Evolutionary conservation across 495 filamentous ascomycete species (phyloP).

Genomic region (Annulohypoxylon stygium): DNA sequence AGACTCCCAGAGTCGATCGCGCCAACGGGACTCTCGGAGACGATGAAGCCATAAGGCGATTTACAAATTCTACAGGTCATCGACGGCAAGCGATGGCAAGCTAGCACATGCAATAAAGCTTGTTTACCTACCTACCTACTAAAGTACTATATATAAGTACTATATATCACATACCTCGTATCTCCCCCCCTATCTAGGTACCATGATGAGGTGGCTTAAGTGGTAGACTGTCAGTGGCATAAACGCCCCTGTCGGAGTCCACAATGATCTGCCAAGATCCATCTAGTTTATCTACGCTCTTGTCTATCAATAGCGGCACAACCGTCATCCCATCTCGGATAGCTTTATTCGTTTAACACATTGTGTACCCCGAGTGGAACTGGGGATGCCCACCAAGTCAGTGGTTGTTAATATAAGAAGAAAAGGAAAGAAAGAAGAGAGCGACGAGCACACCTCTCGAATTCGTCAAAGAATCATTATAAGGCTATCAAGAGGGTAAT

Average conservation of each 20-base stretch:
- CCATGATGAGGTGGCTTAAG: neutral
- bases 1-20: slow-evolving; percentile 23
- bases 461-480: neutral
- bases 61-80: slow-evolving; percentile 3
- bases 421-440: neutral
- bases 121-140: slow-evolving; percentile 6
- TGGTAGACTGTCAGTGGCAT: neutral
- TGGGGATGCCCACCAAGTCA: slow-evolving; percentile 9
- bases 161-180: neutral
- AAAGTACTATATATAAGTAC: neutral
- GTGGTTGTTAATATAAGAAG: neutral
- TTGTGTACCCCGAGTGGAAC: slow-evolving; percentile 26
- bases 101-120: slow-evolving; percentile 1
- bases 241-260: slow-evolving; percentile 1
- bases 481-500: neutral
- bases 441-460: neutral
- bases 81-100: neutral
- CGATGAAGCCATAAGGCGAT: neutral
- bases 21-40: slow-evolving; percentile 13
- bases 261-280: slow-evolving; percentile 6
- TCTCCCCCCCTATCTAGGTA: neutral
- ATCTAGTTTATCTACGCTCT: slow-evolving; percentile 1
- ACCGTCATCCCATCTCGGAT: neutral
- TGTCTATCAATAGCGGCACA: slow-evolving; percentile 4
- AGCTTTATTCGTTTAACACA: slow-evolving; percentile 20